Base-by-base conservation (phyloP, 805 yeast genomes). In the Sugiyamaella qingdaonensis region DNA sequence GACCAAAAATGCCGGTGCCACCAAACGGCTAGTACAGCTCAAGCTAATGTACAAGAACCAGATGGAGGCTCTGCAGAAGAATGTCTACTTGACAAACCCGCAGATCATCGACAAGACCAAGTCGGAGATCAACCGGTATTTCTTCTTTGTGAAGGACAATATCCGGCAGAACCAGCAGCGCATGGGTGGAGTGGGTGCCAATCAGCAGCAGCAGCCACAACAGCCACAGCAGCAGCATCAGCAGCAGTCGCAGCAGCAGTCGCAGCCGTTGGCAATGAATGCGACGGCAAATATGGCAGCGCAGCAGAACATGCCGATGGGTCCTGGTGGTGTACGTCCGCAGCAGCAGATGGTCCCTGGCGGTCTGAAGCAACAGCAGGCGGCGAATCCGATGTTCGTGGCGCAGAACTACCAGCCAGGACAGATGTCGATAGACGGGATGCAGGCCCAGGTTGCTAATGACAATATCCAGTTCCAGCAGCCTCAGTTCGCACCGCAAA, bases 31-130 rank as follows among this genome's bases (percentile, higher is more conserved):
- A 54, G 76, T 90, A 55, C 91, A 86, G 64, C 80, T 87, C 76
- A 84, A 88, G 68, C 78, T 82, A 55, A 84, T 88, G 84, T 82
- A 88, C 43, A 84, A 82, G 62, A 86, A 84, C 64, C 86, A 88
- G 55, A 70, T 84, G 59, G 94, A 88, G 49, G 82, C 79, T 45
- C 73, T 88, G 58, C 78, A 82, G 54, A 75, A 80, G 57, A 85
- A 85, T 3, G 73, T 78, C 19, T 88, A 78, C 63, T 78, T 83
- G 57, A 91, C 91, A 0, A 80, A 81, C n/a, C 85, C 86, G 13
- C 88, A 82, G 46, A 74, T 87, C 39, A 72, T 88, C 49, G 87
- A 81, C 43, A 85, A 83, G 67, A 77, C 89, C 52, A 81, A 84
- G 56, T 71, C 75, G 46, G 95, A 89, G 61, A 82, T 87, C 53